Percentiles rank a stretch among this genome's conserved stretches.
These are phyloP conservation scores for Talaromyces stipitatus DNA, from an alignment of 495 filamentous ascomycete species.

Conservation along the genomic window DNA sequence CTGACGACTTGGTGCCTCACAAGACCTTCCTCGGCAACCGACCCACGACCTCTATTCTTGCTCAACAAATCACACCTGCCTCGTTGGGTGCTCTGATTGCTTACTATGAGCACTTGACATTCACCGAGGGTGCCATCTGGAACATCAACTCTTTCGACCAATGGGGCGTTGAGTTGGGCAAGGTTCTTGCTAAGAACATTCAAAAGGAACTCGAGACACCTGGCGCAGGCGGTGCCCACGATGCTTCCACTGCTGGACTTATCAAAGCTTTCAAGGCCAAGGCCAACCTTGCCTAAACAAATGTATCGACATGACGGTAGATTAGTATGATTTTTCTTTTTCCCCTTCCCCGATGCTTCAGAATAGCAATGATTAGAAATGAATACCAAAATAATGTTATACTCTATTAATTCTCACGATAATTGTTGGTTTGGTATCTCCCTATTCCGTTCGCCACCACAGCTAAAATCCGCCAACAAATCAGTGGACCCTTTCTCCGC, in stretches of 20 bases:
- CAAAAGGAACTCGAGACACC: slow-evolving; percentile 68
- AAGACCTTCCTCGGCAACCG: slow-evolving; percentile 98
- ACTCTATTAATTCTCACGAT: neutral
- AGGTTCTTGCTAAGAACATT: slow-evolving; percentile 89
- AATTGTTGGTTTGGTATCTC: no score
- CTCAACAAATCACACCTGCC: slow-evolving; percentile 87
- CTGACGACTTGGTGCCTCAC: slow-evolving; percentile 83
- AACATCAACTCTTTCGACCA: slow-evolving; percentile 99
- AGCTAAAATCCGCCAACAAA: neutral
- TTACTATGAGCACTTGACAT: slow-evolving; percentile 98
- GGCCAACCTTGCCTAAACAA: slow-evolving; percentile 39
- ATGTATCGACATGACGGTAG: neutral
- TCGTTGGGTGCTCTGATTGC: slow-evolving; percentile 93
- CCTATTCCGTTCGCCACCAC: neutral
- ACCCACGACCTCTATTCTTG: slow-evolving; percentile 89
- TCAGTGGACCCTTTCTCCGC: neutral
- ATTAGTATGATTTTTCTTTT: neutral
- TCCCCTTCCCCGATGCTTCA: no score
- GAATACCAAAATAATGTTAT: neutral
- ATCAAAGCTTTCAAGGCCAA: slow-evolving; percentile 79
- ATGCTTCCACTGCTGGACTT: slow-evolving; percentile 78
- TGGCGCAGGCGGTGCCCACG: slow-evolving; percentile 64
- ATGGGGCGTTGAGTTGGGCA: slow-evolving; percentile 98
- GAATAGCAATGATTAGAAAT: slow-evolving; percentile 1
- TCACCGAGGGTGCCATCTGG: slow-evolving; percentile 96